These are phyloP conservation scores for Globisporangium parvum DNA, from an alignment of 352 stramenopile species.

Conservation along the genomic window DNA sequence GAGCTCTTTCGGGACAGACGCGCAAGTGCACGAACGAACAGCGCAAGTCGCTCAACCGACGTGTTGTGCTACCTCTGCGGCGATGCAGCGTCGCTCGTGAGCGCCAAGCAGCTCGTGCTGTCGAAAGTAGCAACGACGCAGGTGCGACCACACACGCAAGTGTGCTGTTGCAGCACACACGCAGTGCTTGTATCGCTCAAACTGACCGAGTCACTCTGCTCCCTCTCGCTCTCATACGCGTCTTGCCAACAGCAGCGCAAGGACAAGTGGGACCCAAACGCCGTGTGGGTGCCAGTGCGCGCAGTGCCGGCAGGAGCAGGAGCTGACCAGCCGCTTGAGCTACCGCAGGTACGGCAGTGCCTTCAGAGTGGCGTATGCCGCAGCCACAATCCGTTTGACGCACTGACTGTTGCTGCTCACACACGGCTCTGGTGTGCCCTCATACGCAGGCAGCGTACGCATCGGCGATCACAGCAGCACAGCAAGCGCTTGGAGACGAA, in stretches of 20 bases:
- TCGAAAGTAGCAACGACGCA: conserved; percentile 24
- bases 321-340: conserved; percentile 3
- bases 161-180: background rate
- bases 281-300: conserved; percentile 31
- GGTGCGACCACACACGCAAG: conserved; percentile 2
- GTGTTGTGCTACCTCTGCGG: conserved; percentile 41
- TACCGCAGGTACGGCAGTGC: conserved; percentile 11
- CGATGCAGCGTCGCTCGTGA: conserved; percentile 9
- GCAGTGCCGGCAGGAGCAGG: conserved; percentile 4
- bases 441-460: conserved; percentile 23
- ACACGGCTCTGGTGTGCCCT: background rate
- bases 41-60: background rate
- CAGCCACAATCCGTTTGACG: no score
- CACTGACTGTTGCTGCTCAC: background rate
- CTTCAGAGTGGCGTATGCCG: no score
- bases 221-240: background rate
- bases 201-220: conserved; percentile 7
- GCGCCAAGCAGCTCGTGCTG: conserved; percentile 8
- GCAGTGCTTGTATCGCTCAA: background rate
- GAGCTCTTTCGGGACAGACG: conserved; percentile 16
- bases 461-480: conserved; percentile 20
- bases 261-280: conserved; percentile 12
- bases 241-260: conserved; percentile 6
- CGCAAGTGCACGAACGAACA: background rate
- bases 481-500: conserved; percentile 30